Evolutionary conservation across 768 basidiomycete species (phyloP), one percentile per base, ranked within the genome.

Genomic region (Pleurotus cornucopiae): DNA sequence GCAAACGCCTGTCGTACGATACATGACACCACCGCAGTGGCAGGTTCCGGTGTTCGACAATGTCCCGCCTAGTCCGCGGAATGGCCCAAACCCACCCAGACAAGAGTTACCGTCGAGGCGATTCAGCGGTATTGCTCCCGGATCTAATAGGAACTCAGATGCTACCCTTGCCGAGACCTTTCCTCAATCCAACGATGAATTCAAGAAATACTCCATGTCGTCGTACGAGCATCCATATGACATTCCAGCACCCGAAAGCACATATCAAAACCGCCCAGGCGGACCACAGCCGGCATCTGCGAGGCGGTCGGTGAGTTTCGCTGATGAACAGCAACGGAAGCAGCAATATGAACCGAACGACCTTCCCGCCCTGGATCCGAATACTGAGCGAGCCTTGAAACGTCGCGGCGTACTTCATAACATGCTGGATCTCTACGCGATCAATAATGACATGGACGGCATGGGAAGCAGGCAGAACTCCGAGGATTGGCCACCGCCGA

Each of bases 141-240:
- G 58, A 26, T 44, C 48, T 23, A 43, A 44, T 23, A 72, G 67
- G 49, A 67, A 64, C 6, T 78, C 75, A 51, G 71, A 70, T 54
- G 62, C 61, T 6, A 82, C 80, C 1, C 63, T 80, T 21, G 60
- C 62, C 47, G 59, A 58, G 41, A 34, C 7, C 30, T 34, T 34
- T 3, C 30, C 30, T 34, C 30, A 34, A 11, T 34, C 30, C 7
- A 55, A 65, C 23, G 68, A 72, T 20, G 56, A 65, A n/a, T 64
- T 75, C 54, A 66, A 69, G 58, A 76, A 69, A 63, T 81, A 73
- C 56, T 74, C 81, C 0, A 64, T 83, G 45, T 79, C 82, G 14
- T 82, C 83, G 3, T 80, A 83, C 68, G 70, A 76, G 48, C 83
- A 86, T 58, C 84, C 85, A 7, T 78, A 84, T 59, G 82, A 85